Conservation (phyloP, 495 filamentous ascomycete genomes). For the Daldinia concentrica region DNA sequence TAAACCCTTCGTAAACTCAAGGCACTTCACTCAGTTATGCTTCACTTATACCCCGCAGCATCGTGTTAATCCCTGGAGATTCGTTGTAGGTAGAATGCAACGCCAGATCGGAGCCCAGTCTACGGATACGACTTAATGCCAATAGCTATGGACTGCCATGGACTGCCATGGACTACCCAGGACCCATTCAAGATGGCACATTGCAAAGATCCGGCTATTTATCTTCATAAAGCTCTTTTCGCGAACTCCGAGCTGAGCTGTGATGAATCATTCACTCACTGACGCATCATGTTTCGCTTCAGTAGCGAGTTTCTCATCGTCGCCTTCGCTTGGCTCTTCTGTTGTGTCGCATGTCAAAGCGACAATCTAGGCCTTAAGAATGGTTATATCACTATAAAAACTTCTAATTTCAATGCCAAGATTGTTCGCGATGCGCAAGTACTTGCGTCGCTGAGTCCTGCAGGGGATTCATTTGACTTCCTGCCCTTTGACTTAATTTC, state of each 20-base stretch:
- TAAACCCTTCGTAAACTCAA: too few relatives aligned
- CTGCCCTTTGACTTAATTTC: constrained; percentile 56
- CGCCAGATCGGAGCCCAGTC: constrained; percentile 23
- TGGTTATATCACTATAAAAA: constrained; percentile 50
- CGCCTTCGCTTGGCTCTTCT: constrained; percentile 54
- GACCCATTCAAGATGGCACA: constrained; percentile 20
- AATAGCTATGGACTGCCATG: constrained; percentile 6
- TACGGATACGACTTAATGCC: constrained; percentile 16
- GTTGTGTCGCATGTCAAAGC: constrained; percentile 38
- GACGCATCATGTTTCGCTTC: constrained; percentile 30
- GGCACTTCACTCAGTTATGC: too few relatives aligned
- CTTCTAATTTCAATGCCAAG: constrained; percentile 51
- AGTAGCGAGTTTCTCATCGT: neutral
- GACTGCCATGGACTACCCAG: constrained; percentile 15
- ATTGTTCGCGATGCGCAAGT: constrained; percentile 50
- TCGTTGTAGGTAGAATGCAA: constrained; percentile 16
- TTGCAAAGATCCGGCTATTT: constrained; percentile 24
- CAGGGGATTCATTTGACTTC: constrained; percentile 56
- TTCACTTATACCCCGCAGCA: constrained; percentile 30
- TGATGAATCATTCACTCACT: neutral
- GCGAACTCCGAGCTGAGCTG: neutral
- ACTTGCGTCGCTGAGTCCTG: constrained; percentile 55
- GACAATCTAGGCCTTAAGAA: constrained; percentile 47
- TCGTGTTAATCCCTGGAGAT: constrained; percentile 28
- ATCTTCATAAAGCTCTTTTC: neutral